phyloP scores from a whole-genome alignment of 1,284 basidiomycete genomes.

The Phlebopus sp. region DNA sequence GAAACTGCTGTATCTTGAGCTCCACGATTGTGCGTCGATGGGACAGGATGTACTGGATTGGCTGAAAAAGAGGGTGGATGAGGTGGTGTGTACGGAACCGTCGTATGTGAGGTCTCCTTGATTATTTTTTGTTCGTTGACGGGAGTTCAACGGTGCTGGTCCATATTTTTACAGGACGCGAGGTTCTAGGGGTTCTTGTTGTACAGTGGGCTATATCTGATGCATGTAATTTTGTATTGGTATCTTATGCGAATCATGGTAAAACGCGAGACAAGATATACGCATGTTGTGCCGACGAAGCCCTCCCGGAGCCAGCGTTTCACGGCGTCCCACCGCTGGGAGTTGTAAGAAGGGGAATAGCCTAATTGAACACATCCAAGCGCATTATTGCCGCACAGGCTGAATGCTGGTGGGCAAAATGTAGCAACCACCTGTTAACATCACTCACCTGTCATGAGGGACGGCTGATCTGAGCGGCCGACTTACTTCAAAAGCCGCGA shows the following conservation, averaged over 20 bases:
- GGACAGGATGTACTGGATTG: conserved; percentile 65
- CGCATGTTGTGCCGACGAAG: too few species aligned
- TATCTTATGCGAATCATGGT: conserved; percentile 14
- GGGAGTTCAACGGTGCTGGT: conserved; percentile 1
- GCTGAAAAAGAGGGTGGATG: conserved; percentile 56
- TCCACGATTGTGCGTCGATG: conserved; percentile 60
- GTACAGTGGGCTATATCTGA: conserved; percentile 3
- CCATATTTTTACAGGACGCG: conserved; percentile 10
- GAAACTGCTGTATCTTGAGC: conserved; percentile 52
- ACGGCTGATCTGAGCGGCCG: too few species aligned
- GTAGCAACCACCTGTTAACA: conserved; percentile 9
- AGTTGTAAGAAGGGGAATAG: neutral
- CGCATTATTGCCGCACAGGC: conserved; percentile 16
- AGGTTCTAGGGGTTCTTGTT: conserved; percentile 6
- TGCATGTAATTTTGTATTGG: conserved; percentile 20
- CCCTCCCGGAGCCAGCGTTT: too few species aligned
- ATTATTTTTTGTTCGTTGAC: neutral
- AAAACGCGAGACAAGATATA: too few species aligned
- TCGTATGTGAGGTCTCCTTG: conserved; percentile 28
- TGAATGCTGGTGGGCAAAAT: neutral
- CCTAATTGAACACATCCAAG: neutral
- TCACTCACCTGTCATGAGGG: neutral
- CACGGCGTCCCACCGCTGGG: too few species aligned
- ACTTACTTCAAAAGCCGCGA: too few species aligned
- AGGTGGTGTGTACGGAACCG: conserved; percentile 59